Base-by-base conservation (phyloP, 371 early-diverging fungal species). In the Apophysomyces variabilis region DNA sequence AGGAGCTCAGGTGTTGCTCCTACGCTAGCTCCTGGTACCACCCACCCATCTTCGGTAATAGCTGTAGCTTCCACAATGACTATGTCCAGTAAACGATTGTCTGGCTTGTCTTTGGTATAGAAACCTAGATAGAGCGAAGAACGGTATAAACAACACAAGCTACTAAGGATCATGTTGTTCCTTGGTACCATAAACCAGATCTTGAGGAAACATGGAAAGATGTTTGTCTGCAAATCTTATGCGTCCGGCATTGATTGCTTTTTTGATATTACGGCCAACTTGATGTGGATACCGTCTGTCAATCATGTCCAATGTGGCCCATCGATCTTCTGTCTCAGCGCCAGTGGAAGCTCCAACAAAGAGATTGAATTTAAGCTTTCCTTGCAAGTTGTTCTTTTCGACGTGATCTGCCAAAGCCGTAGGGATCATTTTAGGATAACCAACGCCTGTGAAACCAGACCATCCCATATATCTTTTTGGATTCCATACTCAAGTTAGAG, bases 401-500 rank as follows among this genome's bases (percentile, higher is more conserved):
- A 73, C 73, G 61, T 73, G 54, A 5, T 73, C 73, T 12, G 73
- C 73, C 54, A 73, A 39, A 4, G 71, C 67, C 2, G 45, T 58
- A 26, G 73, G 73, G 14, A 70, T 66, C 58, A 70, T 41, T 43
- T 73, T 73, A n/a, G 73, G 73, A 46, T 73, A 73, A 8, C 73
- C 73, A 38, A 73, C 73, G 43, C 73, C 73, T 6, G 73, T 73
- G 47, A 73, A 73, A 13, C 73, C 73, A 58, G 73, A 73, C 73
- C 70, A 72, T 32, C 58, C 59, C 56, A 69, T 59, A 62, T 67
- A 61, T 18, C 59, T 72, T 41, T 41, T 41, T 41, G 8, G 0
- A 11, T 41, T 41, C 41, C 41, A 5, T 38, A 12, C 14, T 38
- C 36, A 4, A 50, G 56, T n/a, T 60, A n/a, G 14, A 32, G n/a